Evolutionary conservation across 2,329 filamentous ascomycete species (phyloP).

Genomic region (Trichoderma atroviride): DNA sequence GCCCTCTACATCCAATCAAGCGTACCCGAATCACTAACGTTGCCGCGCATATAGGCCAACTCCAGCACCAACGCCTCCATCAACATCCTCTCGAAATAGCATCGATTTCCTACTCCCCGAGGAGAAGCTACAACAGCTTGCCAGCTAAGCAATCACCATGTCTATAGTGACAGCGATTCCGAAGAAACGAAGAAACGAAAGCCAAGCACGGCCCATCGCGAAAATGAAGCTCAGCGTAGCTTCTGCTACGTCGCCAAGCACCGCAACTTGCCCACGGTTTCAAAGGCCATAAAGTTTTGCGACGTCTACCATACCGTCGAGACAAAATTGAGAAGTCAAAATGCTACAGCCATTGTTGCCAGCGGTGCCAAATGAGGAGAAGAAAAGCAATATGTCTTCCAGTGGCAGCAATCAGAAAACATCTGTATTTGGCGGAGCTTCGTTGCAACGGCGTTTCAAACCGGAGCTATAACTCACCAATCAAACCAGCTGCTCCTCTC

Average conservation of each 20-base stretch:
- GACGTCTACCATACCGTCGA: neutral
- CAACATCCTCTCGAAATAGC: neutral
- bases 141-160: neutral
- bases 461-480: too few relatives aligned
- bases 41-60: too few relatives aligned
- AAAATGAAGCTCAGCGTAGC: neutral
- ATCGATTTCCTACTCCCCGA: neutral
- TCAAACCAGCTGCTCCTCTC: neutral
- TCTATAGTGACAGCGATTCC: neutral
- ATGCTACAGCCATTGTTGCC: conserved; percentile 27
- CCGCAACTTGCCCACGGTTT: neutral
- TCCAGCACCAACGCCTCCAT: too few relatives aligned
- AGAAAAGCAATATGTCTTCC: conserved; percentile 49
- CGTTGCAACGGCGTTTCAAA: conserved; percentile 55
- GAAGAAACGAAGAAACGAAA: neutral
- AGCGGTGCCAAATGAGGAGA: conserved; percentile 28
- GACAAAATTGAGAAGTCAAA: conserved; percentile 3
- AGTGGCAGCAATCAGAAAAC: conserved; percentile 61
- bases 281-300: neutral
- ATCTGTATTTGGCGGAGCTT: conserved; percentile 68
- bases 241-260: too few relatives aligned
- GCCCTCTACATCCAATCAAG: neutral
- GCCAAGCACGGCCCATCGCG: neutral
- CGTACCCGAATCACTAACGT: too few relatives aligned
- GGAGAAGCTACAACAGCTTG: too few relatives aligned